phyloP scores from a whole-genome alignment of 139 green algal species.

The Desmodesmus armatus region DNA sequence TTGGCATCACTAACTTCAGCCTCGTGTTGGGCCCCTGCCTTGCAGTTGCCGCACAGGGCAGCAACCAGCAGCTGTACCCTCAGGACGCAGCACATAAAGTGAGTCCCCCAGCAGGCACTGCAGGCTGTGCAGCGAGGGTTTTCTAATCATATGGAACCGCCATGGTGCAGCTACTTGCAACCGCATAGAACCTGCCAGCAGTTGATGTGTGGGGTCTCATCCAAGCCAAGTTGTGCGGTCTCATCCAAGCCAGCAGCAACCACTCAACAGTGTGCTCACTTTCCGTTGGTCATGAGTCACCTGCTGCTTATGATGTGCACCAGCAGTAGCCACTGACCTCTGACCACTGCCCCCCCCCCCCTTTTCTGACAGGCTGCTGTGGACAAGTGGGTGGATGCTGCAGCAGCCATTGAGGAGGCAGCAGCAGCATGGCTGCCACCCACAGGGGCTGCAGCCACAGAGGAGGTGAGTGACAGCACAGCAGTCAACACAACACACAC shows the following conservation, averaged over 20 bases:
- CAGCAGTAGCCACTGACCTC: not conserved
- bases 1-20: not conserved
- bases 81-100: no score
- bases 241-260: no score
- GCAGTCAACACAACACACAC: not conserved
- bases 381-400: constrained; percentile 66
- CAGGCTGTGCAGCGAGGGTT: no score
- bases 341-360: no score
- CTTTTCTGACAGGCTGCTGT: constrained; percentile 56
- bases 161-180: no score
- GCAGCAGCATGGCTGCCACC: constrained; percentile 68
- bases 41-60: constrained; percentile 50
- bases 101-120: no score
- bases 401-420: constrained; percentile 48
- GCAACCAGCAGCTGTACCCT: constrained; percentile 40
- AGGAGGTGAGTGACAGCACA: constrained; percentile 16
- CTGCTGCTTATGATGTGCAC: not conserved
- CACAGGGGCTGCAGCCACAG: constrained; percentile 44
- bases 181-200: no score
- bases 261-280: no score
- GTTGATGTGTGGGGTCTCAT: no score
- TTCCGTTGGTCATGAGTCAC: no score
- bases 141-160: no score
- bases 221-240: no score
- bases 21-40: not conserved